A percentile compares a stretch with the other conserved stretches of the same genome.
Conservation (phyloP, 306 rosid genomes). For the Hippophae rhamnoides region DNA sequence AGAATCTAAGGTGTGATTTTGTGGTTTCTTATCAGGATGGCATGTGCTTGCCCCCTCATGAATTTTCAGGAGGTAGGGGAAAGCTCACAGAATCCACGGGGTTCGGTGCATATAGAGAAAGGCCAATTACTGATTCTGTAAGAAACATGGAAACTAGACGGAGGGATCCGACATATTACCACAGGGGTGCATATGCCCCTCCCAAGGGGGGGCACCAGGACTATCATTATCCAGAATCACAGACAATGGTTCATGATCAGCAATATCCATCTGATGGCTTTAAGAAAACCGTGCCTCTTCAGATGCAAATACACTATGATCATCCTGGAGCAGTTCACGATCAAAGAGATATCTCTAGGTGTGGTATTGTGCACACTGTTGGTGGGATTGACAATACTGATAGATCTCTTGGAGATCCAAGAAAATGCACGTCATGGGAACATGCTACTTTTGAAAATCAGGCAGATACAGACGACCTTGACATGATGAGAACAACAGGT, state of each 20-base stretch:
- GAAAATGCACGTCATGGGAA: slow-evolving; percentile 30
- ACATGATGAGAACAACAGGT: slow-evolving; percentile 40
- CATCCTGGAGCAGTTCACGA: slow-evolving; percentile 37
- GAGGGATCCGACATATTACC: slow-evolving; percentile 33
- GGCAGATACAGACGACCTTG: slow-evolving; percentile 36
- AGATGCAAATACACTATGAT: slow-evolving; percentile 37
- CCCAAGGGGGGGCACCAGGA: slow-evolving; percentile 30
- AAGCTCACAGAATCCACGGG: slow-evolving; percentile 34
- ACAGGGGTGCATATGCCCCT: slow-evolving; percentile 41
- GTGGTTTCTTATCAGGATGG: slow-evolving; percentile 33
- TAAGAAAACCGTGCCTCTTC: slow-evolving; percentile 45
- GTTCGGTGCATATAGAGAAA: slow-evolving; percentile 43
- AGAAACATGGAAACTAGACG: slow-evolving; percentile 39
- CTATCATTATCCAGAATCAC: slow-evolving; percentile 35
- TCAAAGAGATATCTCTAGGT: slow-evolving; percentile 39
- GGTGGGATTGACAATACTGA: slow-evolving; percentile 38
- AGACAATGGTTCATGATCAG: slow-evolving; percentile 36
- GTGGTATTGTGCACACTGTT: slow-evolving; percentile 28
- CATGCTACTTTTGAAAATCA: slow-evolving; percentile 31
- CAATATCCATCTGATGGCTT: slow-evolving; percentile 42
- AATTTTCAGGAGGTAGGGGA: slow-evolving; percentile 36
- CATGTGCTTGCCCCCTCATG: slow-evolving; percentile 25
- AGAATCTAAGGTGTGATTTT: slow-evolving; percentile 34
- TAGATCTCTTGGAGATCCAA: slow-evolving; percentile 30
- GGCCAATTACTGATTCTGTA: slow-evolving; percentile 30